Conservation (phyloP, 1,284 basidiomycete genomes). For the Phellinidium pouzarii region DNA sequence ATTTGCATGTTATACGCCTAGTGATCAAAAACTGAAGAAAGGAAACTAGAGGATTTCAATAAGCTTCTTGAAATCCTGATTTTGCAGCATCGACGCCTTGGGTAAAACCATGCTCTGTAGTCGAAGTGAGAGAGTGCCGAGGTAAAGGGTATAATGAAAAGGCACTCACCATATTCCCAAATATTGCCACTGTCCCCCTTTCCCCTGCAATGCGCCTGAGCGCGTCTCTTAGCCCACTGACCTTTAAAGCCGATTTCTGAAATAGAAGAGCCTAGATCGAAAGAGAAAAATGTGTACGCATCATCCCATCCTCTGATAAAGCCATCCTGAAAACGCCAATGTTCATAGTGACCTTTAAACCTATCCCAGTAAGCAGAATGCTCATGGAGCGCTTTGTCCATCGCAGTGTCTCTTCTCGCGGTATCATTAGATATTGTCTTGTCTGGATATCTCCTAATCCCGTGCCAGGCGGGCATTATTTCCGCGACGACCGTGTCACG, state of each 20-base stretch:
- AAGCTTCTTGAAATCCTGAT: conserved; percentile 18
- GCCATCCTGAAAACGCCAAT: conserved; percentile 61
- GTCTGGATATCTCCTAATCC: conserved; percentile 26
- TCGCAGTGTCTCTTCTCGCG: conserved; percentile 31
- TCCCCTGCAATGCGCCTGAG: conserved; percentile 37
- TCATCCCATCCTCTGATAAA: conserved; percentile 70
- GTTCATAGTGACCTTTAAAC: conserved; percentile 48
- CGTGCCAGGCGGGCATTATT: conserved; percentile 51
- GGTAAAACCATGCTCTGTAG: conserved; percentile 36
- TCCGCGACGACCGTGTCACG: conserved; percentile 61
- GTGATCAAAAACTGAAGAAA: neutral
- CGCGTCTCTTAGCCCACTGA: conserved; percentile 49
- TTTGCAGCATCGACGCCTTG: conserved; percentile 33
- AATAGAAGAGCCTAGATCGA: conserved; percentile 25
- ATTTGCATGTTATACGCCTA: too few relatives aligned
- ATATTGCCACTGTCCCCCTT: conserved; percentile 35
- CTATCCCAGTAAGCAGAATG: conserved; percentile 53
- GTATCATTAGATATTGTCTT: conserved; percentile 18
- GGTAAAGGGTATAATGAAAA: conserved; percentile 2
- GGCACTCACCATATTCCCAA: conserved; percentile 56
- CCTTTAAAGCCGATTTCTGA: conserved; percentile 58
- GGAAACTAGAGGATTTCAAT: neutral
- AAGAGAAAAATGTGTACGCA: conserved; percentile 46
- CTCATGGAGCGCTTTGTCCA: conserved; percentile 38
- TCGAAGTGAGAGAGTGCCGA: neutral